These are phyloP conservation scores for Aureobasidium namibiae DNA, from an alignment of 2,329 filamentous ascomycete genomes.

Conservation along the genomic window DNA sequence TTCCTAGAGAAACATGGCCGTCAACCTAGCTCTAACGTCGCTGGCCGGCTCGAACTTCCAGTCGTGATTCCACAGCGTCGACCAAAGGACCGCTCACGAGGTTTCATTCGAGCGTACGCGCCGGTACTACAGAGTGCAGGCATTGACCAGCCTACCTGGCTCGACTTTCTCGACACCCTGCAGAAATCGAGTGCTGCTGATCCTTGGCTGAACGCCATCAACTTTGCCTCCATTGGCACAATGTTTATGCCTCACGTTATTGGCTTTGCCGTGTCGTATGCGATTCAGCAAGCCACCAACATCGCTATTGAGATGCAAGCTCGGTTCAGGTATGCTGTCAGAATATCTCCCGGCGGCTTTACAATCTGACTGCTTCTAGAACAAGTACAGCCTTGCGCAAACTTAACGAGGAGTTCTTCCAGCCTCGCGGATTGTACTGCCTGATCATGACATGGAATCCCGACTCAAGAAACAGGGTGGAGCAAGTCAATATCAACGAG, in stretches of 20 bases:
- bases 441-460: slow-evolving; percentile 10
- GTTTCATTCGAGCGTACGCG: slow-evolving; percentile 1
- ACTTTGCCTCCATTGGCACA: not conserved
- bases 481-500: slow-evolving; percentile 1
- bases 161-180: not conserved
- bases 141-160: not conserved
- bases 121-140: not conserved
- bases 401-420: slow-evolving; percentile 17
- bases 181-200: not conserved
- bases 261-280: not conserved
- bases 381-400: slow-evolving; percentile 5
- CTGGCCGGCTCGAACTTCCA: not conserved
- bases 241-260: slow-evolving; percentile 1
- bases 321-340: not conserved
- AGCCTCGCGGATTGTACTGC: slow-evolving; percentile 11
- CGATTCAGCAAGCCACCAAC: not conserved
- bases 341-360: too few relatives aligned
- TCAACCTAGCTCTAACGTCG: not conserved
- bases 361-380: not conserved
- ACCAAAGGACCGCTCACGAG: not conserved
- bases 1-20: not conserved
- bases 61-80: not conserved
- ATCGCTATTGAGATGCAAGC: slow-evolving; percentile 8
- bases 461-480: not conserved
- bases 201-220: slow-evolving; percentile 27